Conservation (phyloP, 2,329 filamentous ascomycete species). For the Fusarium musae region DNA sequence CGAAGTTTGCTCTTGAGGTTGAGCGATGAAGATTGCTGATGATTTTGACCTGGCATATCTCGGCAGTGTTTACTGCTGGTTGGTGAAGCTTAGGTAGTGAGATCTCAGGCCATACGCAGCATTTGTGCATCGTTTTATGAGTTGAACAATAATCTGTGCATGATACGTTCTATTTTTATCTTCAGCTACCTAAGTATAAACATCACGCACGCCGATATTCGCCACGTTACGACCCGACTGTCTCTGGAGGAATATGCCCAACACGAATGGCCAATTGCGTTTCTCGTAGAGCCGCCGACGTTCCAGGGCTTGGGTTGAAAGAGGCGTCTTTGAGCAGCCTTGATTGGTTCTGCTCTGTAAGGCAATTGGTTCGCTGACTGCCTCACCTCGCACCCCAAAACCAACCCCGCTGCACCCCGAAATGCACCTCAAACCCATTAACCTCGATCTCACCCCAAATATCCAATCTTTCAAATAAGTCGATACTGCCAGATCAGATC, state of each 20-base stretch:
- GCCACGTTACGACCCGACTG: neutral
- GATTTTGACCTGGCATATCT: neutral
- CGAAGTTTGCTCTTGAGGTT: no score
- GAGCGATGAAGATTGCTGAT: no score
- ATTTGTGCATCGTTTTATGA: rapidly evolving
- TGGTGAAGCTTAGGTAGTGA: neutral
- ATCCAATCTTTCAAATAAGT: neutral
- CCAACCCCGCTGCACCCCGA: neutral
- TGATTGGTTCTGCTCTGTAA: neutral
- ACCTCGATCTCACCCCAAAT: neutral
- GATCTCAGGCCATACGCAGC: no score
- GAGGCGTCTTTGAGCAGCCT: neutral
- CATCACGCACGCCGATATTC: neutral
- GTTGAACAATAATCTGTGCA: neutral
- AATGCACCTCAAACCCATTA: neutral
- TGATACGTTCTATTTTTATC: neutral
- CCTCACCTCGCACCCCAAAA: neutral
- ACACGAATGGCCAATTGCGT: neutral
- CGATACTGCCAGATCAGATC: rapidly evolving
- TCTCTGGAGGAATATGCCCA: neutral
- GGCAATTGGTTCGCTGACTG: neutral
- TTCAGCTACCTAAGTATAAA: rapidly evolving
- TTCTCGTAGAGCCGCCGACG: neutral
- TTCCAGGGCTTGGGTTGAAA: neutral
- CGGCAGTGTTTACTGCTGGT: neutral